Evolutionary conservation across 2,329 filamentous ascomycete species (phyloP).

Genomic region (Thermothelomyces thermophilus): DNA sequence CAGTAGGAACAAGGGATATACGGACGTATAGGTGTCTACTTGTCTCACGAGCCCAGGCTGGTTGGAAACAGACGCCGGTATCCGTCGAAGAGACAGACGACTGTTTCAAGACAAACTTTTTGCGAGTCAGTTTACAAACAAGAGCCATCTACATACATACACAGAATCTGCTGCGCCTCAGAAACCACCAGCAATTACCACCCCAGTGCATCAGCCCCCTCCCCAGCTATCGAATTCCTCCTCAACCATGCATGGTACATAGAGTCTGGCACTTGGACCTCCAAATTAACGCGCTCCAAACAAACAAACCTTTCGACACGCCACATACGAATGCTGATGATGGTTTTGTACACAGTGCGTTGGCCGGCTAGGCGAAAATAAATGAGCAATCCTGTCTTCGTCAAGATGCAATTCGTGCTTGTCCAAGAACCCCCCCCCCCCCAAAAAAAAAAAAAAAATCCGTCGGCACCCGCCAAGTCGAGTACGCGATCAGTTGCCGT

Average conservation of each 20-base stretch:
- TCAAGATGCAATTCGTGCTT: neutral
- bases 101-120: neutral
- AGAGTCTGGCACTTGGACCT: neutral
- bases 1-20: neutral
- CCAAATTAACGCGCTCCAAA: neutral
- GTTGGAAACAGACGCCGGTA: no score
- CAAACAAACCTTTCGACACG: neutral
- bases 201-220: neutral
- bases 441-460: neutral
- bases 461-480: no score
- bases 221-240: neutral
- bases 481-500: conserved; percentile 33
- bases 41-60: no score
- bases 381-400: neutral
- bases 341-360: neutral
- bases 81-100: neutral
- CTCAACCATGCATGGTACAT: no score
- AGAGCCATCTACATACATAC: neutral
- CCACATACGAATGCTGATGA: conserved; percentile 3
- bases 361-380: neutral
- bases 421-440: neutral
- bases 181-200: conserved; percentile 9
- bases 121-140: conserved; percentile 9
- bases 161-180: neutral
- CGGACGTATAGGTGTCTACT: no score